phyloP scores from a whole-genome alignment of 805 yeast genomes.

The Teunomyces aglyptinius region DNA sequence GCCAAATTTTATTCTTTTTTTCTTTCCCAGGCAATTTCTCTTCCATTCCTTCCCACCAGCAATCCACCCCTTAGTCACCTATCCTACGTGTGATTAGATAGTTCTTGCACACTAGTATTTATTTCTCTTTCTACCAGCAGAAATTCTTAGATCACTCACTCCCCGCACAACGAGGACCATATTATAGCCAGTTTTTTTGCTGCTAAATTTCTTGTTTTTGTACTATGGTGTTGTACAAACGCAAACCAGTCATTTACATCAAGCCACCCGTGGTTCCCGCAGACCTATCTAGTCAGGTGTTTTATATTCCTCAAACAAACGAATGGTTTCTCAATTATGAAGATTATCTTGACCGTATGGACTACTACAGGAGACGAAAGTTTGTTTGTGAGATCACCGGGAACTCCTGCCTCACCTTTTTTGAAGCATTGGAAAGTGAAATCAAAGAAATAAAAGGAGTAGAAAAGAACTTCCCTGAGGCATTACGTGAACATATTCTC shows the following conservation, averaged over 20 bases:
- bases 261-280: slow-evolving; percentile 57
- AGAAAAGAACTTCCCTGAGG: slow-evolving; percentile 83
- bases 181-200: background rate
- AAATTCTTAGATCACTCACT: background rate
- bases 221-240: slow-evolving; percentile 71
- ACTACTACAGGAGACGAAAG: slow-evolving; percentile 69
- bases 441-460: slow-evolving; percentile 54
- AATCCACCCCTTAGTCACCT: background rate
- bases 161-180: background rate
- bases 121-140: background rate
- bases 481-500: slow-evolving; percentile 88
- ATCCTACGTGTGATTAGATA: background rate
- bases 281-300: slow-evolving; percentile 62
- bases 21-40: background rate
- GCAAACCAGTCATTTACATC: slow-evolving; percentile 64
- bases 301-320: slow-evolving; percentile 78
- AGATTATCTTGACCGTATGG: slow-evolving; percentile 68
- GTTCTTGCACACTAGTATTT: background rate
- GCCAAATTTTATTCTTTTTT: slow-evolving; percentile 2
- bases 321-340: slow-evolving; percentile 85
- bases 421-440: slow-evolving; percentile 84
- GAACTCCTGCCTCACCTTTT: slow-evolving; percentile 83
- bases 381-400: slow-evolving; percentile 97
- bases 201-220: slow-evolving; percentile 1
- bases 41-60: slow-evolving; percentile 3